These are phyloP conservation scores for Cryptococcus sp. DNA, from an alignment of 1,284 basidiomycete genomes.

Conservation along the genomic window DNA sequence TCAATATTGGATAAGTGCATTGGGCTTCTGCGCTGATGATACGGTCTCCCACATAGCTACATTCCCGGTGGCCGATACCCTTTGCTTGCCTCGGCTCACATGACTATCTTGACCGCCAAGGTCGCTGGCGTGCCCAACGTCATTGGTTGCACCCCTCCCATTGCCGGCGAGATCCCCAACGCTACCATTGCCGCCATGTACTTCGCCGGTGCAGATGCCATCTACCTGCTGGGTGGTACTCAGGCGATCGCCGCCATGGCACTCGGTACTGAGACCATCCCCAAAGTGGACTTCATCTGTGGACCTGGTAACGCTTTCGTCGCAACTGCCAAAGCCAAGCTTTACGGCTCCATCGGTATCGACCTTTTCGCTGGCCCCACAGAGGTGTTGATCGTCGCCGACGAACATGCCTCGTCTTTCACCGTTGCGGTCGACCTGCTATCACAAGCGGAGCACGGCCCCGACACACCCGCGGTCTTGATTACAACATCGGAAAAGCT, in stretches of 20 bases:
- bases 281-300: slow-evolving; percentile 51
- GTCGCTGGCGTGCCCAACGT: slow-evolving; percentile 49
- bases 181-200: slow-evolving; percentile 27
- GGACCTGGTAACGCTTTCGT: slow-evolving; percentile 55
- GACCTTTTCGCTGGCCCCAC: slow-evolving; percentile 54
- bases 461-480: slow-evolving; percentile 51
- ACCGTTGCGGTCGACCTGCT: slow-evolving; percentile 52
- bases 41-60: slow-evolving; percentile 12
- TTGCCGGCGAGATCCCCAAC: slow-evolving; percentile 9
- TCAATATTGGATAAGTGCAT: background rate
- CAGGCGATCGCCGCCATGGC: slow-evolving; percentile 53
- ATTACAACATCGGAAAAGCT: slow-evolving; percentile 34
- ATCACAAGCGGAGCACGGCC: slow-evolving; percentile 52
- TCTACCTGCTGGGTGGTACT: slow-evolving; percentile 43
- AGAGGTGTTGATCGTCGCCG: slow-evolving; percentile 44
- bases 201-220: slow-evolving; percentile 25
- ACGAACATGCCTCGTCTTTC: slow-evolving; percentile 38
- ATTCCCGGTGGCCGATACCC: slow-evolving; percentile 27
- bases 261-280: slow-evolving; percentile 48
- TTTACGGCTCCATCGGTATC: slow-evolving; percentile 46
- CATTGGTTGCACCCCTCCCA: slow-evolving; percentile 51
- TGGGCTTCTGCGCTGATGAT: background rate
- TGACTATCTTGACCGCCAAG: slow-evolving; percentile 44
- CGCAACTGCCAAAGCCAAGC: slow-evolving; percentile 41
- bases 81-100: slow-evolving; percentile 26